Evolutionary conservation across 148 eudicot species (phyloP).

Genomic region (Polygonum maritimum): DNA sequence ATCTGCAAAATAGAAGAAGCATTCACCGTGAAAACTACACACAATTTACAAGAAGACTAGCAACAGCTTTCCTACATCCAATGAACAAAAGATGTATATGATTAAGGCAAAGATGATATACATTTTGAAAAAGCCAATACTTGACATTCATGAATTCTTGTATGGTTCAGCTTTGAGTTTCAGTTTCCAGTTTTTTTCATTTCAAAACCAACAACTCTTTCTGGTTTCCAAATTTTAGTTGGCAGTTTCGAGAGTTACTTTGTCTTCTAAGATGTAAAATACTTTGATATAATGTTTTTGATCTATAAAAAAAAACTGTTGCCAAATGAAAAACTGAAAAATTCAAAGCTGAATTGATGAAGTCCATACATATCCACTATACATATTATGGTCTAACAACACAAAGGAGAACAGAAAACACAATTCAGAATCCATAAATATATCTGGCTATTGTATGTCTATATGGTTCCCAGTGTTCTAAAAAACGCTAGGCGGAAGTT

Average conservation of each 20-base stretch:
- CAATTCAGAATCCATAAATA: background rate
- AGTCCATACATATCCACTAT: background rate
- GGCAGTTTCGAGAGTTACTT: too few relatives aligned
- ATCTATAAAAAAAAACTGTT: too few relatives aligned
- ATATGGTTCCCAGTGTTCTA: background rate
- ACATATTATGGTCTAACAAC: background rate
- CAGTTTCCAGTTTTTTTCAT: too few relatives aligned
- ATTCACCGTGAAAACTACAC: background rate
- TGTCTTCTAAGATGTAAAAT: too few relatives aligned
- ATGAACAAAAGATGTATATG: background rate
- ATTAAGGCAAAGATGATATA: background rate
- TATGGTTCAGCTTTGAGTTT: too few relatives aligned
- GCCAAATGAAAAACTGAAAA: too few relatives aligned
- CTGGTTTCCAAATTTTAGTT: too few relatives aligned
- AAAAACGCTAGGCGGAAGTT: too few relatives aligned
- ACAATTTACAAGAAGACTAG: background rate
- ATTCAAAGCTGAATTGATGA: too few relatives aligned
- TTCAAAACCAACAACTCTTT: too few relatives aligned
- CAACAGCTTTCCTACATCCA: background rate
- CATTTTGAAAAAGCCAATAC: background rate
- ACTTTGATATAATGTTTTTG: too few relatives aligned
- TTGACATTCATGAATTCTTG: background rate
- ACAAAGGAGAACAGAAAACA: background rate
- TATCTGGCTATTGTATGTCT: background rate
- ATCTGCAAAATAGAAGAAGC: slow-evolving; percentile 33